Evolutionary conservation across 2,329 filamentous ascomycete species (phyloP).

Genomic region (Sclerotinia trifoliorum): DNA sequence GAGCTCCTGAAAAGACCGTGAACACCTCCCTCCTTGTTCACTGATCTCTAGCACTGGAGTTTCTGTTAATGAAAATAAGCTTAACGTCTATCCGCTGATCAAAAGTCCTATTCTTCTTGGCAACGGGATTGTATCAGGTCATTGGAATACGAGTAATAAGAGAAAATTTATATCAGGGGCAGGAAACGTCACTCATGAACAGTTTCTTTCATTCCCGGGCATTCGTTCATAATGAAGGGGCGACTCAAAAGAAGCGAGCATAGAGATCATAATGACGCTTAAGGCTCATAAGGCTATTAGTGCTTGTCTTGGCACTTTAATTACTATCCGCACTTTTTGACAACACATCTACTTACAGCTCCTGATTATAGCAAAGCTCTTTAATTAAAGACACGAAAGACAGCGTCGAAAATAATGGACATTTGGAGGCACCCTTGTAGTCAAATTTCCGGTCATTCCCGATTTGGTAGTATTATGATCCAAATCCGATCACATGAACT

Average conservation of each 20-base stretch:
- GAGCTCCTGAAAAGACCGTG: slow-evolving; percentile 7
- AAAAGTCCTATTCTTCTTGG: neutral
- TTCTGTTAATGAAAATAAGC: slow-evolving; percentile 6
- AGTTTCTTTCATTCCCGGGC: neutral
- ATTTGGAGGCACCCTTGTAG: neutral
- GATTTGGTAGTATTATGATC: too few relatives aligned
- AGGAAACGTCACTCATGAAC: neutral
- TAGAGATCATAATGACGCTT: neutral
- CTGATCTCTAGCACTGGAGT: neutral
- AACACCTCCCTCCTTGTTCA: neutral
- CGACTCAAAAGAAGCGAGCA: slow-evolving; percentile 9
- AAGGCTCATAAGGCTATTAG: neutral
- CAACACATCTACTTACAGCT: slow-evolving; percentile 2
- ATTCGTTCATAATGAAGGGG: slow-evolving; percentile 2
- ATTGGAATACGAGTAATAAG: neutral
- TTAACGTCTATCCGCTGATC: slow-evolving; percentile 6
- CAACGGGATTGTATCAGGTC: neutral
- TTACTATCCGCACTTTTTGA: slow-evolving; percentile 1
- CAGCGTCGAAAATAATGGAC: too few relatives aligned
- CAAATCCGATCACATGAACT: too few relatives aligned
- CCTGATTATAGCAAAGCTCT: neutral
- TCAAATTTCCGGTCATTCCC: too few relatives aligned
- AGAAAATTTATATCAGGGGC: neutral
- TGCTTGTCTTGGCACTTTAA: neutral
- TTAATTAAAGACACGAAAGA: neutral